Evolutionary conservation across 2,329 filamentous ascomycete species (phyloP), one percentile per base, ranked within the genome.

Genomic region (Penicillium sp.): DNA sequence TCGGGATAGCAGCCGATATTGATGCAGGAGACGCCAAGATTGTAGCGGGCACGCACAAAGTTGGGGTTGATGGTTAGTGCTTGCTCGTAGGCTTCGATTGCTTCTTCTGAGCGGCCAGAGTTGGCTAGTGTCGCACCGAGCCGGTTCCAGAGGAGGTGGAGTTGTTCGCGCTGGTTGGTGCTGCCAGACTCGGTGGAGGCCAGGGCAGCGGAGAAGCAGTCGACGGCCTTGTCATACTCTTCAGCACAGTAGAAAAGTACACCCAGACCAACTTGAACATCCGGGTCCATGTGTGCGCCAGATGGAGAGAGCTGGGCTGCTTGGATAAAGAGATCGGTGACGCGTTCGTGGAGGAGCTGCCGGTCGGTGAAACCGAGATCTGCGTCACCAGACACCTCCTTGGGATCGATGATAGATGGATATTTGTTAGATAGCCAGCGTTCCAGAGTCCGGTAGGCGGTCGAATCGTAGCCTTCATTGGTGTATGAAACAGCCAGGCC

Each of bases 221-320:
- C 93, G 25, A 98, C 91, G 0, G 93, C 93, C 72, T 98, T 98
- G 63, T 93, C 87, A 72, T 96, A 97, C 62, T 97, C 91, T 68
- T 98, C 93, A 19, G 87, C 89, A 36, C 91, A 93, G 69, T 98
- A 98, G 73, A 98, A 97, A 11, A 98, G 79, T 4, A 98, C 93
- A 23, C 94, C 94, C 1, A 98, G 77, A 1, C 93, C 93, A 43
- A 98, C 93, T 69, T 98, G 94, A 6, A 98, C 93, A 63, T 98
- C 93, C 0, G 93, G 93, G 60, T 98, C 94, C 86, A 98, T 97
- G 59, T 93, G 87, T 59, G 89, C 87, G 45, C 91, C 93, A 33
- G 87, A 84, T 0, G 93, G 93, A 19, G 87, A 93, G 33, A 96
- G 79, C 58, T 95, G 90, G 1, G 93, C 93, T 0, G 93, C 93